Conservation (phyloP, 2,329 filamentous ascomycete species). For the Aspergillus sp. region DNA sequence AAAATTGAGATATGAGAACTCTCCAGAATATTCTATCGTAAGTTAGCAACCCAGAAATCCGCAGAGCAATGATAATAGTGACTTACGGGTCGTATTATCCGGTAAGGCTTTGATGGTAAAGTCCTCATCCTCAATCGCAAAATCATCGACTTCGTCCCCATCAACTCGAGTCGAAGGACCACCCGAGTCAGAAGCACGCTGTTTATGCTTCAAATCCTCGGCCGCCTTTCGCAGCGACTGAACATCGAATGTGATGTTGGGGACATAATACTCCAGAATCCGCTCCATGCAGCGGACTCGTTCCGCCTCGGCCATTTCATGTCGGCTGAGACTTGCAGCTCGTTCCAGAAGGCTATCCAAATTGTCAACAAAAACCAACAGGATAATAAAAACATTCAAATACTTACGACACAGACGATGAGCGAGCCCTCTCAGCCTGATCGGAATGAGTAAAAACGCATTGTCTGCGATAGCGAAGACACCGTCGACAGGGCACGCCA, state of each 20-base stretch:
- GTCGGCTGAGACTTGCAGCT: constrained; percentile 23
- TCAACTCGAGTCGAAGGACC: constrained; percentile 25
- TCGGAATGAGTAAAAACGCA: constrained; percentile 45
- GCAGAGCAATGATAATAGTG: not conserved
- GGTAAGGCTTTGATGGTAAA: constrained; percentile 36
- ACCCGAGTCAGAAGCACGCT: constrained; percentile 27
- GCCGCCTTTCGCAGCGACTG: constrained; percentile 40
- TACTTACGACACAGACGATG: constrained; percentile 11
- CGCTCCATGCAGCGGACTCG: constrained; percentile 43
- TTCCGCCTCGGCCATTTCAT: constrained; percentile 32
- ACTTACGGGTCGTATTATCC: constrained; percentile 36
- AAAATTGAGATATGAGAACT: constrained; percentile 43
- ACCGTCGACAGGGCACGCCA: constrained; percentile 51
- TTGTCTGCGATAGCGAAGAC: constrained; percentile 47
- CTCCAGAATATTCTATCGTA: constrained; percentile 38
- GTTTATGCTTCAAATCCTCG: constrained; percentile 39
- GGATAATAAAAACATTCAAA: not conserved
- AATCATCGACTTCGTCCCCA: constrained; percentile 33
- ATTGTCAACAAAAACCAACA: not conserved
- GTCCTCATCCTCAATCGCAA: constrained; percentile 38
- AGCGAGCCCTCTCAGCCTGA: constrained; percentile 27
- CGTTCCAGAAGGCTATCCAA: constrained; percentile 22
- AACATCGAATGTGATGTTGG: constrained; percentile 40
- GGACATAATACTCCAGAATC: constrained; percentile 45
- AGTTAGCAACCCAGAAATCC: constrained; percentile 2